Percentiles rank a stretch among this genome's conserved stretches.
Conservation (phyloP, 1,284 basidiomycete genomes). For the Pseudozyma pruni region DNA sequence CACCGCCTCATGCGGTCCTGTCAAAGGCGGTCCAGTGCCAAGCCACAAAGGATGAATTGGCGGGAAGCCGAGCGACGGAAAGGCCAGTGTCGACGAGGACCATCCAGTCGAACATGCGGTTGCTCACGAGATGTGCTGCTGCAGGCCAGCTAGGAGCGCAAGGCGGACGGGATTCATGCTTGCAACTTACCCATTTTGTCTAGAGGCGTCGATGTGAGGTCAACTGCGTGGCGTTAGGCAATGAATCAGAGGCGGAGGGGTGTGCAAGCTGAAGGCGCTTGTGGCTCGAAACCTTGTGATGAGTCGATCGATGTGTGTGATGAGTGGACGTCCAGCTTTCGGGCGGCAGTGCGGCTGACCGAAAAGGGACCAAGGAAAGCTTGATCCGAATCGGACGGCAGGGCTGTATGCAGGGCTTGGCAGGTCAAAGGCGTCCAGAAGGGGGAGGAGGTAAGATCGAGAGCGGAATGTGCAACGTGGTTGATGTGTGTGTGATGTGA, state of each 20-base stretch:
- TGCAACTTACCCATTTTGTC: conserved; percentile 40
- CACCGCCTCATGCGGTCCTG: too few species aligned
- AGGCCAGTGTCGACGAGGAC: not conserved
- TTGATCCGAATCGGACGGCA: conserved; percentile 2
- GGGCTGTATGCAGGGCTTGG: not conserved
- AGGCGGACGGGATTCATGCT: not conserved
- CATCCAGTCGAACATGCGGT: not conserved
- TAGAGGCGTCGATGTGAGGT: conserved; percentile 1
- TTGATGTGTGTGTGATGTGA: conserved; percentile 11
- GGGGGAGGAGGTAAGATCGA: not conserved
- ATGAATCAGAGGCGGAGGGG: conserved; percentile 2
- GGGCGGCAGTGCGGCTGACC: conserved; percentile 7
- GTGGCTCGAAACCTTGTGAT: conserved; percentile 9
- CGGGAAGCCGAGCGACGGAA: not conserved
- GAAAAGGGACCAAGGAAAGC: not conserved
- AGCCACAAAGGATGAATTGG: too few species aligned
- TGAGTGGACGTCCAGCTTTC: too few species aligned
- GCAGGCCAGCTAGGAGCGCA: not conserved
- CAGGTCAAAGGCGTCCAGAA: conserved; percentile 1
- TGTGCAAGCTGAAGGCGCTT: not conserved
- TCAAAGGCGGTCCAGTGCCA: too few species aligned
- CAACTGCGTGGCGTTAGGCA: not conserved
- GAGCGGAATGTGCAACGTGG: conserved; percentile 14
- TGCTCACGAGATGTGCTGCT: conserved; percentile 2
- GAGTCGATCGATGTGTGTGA: too few species aligned